Evolutionary conservation across 495 filamentous ascomycete genomes (phyloP).

Genomic region (Penicillium atrosanguineum): DNA sequence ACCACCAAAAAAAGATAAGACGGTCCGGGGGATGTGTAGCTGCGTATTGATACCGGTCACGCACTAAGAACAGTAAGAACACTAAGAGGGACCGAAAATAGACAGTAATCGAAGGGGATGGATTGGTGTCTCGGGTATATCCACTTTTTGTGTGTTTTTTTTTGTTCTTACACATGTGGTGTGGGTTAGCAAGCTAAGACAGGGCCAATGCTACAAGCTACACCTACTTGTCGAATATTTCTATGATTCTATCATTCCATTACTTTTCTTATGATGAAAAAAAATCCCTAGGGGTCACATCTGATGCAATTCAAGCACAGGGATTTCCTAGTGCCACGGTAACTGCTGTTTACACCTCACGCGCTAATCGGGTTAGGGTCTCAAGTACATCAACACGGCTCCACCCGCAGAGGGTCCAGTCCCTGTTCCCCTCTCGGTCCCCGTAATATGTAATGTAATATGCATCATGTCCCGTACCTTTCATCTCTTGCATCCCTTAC

Average conservation of each 20-base stretch:
- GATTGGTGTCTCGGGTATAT: constrained; percentile 7
- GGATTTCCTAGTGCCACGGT: neutral
- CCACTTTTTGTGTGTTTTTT: constrained; percentile 3
- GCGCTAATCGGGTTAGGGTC: constrained; percentile 8
- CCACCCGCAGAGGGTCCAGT: constrained; percentile 6
- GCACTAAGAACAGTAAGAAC: neutral
- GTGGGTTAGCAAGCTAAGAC: neutral
- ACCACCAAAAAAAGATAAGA: neutral
- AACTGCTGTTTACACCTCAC: neutral
- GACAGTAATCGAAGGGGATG: neutral
- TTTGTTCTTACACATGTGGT: neutral
- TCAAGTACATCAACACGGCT: constrained; percentile 9
- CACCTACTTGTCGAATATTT: too few species aligned
- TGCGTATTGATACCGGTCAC: neutral
- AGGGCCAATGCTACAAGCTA: too few species aligned
- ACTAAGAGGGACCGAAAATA: neutral
- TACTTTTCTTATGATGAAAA: too few species aligned
- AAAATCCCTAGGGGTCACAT: too few species aligned
- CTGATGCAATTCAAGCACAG: neutral
- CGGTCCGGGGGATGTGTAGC: neutral
- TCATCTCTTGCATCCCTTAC: neutral
- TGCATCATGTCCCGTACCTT: neutral
- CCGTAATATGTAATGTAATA: neutral
- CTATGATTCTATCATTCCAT: neutral
- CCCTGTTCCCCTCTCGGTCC: neutral